These are phyloP conservation scores for Agroathelia rolfsii DNA, from an alignment of 1,284 basidiomycete genomes.

Conservation along the genomic window DNA sequence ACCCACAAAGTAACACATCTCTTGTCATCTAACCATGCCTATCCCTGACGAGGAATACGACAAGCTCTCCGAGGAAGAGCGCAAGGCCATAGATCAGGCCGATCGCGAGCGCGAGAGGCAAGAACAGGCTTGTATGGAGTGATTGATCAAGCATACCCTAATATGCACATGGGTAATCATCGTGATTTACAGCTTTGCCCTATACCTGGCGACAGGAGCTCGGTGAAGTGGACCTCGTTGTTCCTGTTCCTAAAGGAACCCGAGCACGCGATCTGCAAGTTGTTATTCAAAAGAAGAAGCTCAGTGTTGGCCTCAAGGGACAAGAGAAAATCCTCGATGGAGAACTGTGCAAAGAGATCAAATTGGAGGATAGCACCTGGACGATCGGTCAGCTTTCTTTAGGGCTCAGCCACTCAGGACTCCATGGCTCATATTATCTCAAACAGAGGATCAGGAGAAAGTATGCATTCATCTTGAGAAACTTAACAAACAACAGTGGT, in stretches of 20 bases:
- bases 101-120: slow-evolving; percentile 59
- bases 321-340: slow-evolving; percentile 80
- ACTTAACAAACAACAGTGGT: slow-evolving; percentile 84
- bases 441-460: slow-evolving; percentile 71
- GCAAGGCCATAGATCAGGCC: slow-evolving; percentile 59
- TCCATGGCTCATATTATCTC: slow-evolving; percentile 9
- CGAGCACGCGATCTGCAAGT: slow-evolving; percentile 71
- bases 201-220: slow-evolving; percentile 92
- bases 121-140: slow-evolving; percentile 76
- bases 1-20: too few species aligned
- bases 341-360: slow-evolving; percentile 90
- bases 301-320: slow-evolving; percentile 82
- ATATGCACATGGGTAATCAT: slow-evolving; percentile 14
- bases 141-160: slow-evolving; percentile 12
- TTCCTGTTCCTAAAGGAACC: slow-evolving; percentile 84
- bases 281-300: slow-evolving; percentile 70
- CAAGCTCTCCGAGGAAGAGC: slow-evolving; percentile 69
- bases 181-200: slow-evolving; percentile 57
- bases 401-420: slow-evolving; percentile 6
- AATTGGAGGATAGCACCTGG: slow-evolving; percentile 96
- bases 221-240: slow-evolving; percentile 73
- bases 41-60: slow-evolving; percentile 71
- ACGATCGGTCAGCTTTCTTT: slow-evolving; percentile 63
- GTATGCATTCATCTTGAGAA: slow-evolving; percentile 84
- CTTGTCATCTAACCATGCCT: too few species aligned